Evolutionary conservation across 2,329 filamentous ascomycete species (phyloP).

Genomic region (Aspergillus japonicus): DNA sequence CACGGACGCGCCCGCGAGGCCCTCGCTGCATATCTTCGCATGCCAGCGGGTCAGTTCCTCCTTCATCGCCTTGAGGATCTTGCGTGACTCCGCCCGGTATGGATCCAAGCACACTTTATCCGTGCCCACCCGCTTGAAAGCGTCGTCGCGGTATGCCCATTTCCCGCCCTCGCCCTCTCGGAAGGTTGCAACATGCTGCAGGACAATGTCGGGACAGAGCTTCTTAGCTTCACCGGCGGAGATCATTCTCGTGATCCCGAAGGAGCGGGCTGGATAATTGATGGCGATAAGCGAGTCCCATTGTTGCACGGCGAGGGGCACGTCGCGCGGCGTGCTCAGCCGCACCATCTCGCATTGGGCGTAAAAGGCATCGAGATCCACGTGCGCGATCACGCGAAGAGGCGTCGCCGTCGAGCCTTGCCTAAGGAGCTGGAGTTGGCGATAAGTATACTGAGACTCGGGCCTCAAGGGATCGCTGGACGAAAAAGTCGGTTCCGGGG

Average conservation of each 20-base stretch:
- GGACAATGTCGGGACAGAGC: slow-evolving; percentile 76
- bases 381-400: slow-evolving; percentile 81
- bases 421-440: slow-evolving; percentile 74
- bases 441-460: slow-evolving; percentile 76
- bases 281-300: slow-evolving; percentile 94
- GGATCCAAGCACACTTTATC: slow-evolving; percentile 95
- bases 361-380: slow-evolving; percentile 97
- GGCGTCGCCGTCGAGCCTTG: slow-evolving; percentile 70
- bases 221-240: slow-evolving; percentile 79
- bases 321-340: slow-evolving; percentile 68
- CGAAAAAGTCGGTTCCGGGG: slow-evolving; percentile 48
- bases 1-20: slow-evolving; percentile 18
- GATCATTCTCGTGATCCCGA: slow-evolving; percentile 76
- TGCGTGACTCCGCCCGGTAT: slow-evolving; percentile 80
- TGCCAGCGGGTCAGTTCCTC: slow-evolving; percentile 60
- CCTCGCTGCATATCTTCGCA: slow-evolving; percentile 20
- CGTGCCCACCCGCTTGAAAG: slow-evolving; percentile 73
- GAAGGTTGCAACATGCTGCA: slow-evolving; percentile 94
- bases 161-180: slow-evolving; percentile 78
- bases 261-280: slow-evolving; percentile 86
- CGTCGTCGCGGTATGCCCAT: slow-evolving; percentile 87
- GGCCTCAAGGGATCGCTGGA: slow-evolving; percentile 40
- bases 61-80: slow-evolving; percentile 77
- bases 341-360: slow-evolving; percentile 94
- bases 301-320: slow-evolving; percentile 89